Evolutionary conservation across 139 green algal genomes (phyloP).

Genomic region (Nannochloris sp.): DNA sequence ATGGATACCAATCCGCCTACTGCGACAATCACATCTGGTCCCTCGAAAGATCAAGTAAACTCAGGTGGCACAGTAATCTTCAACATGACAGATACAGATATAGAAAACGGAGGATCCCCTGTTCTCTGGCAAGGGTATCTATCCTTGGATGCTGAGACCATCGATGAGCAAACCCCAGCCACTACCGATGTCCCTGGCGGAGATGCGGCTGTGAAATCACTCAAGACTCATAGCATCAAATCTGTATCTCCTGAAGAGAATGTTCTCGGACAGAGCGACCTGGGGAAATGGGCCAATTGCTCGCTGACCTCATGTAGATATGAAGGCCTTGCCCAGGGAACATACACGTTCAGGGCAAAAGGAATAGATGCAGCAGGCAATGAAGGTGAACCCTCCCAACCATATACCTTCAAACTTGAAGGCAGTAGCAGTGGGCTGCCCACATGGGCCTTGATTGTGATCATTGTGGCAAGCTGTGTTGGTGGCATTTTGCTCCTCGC

Average conservation of each 20-base stretch:
- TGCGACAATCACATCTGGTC: neutral
- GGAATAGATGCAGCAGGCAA: slow-evolving; percentile 37
- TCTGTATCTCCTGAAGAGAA: neutral
- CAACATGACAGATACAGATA: neutral
- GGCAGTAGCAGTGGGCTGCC: slow-evolving; percentile 7
- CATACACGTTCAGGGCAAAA: slow-evolving; percentile 20
- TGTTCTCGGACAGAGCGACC: neutral
- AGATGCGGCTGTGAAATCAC: neutral
- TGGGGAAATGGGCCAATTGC: slow-evolving; percentile 25
- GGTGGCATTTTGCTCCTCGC: neutral
- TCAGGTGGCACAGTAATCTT: neutral
- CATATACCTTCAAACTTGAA: slow-evolving; percentile 20
- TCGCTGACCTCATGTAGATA: slow-evolving; percentile 6
- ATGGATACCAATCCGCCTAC: slow-evolving; percentile 14
- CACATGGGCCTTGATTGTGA: slow-evolving; percentile 19
- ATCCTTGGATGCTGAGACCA: too few species aligned
- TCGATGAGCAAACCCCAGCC: too few species aligned
- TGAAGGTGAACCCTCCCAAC: slow-evolving; percentile 6
- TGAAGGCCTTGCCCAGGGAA: slow-evolving; percentile 12
- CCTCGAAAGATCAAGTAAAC: neutral
- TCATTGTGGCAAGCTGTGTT: slow-evolving; percentile 7
- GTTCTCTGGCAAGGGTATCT: slow-evolving; percentile 5
- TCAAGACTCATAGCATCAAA: neutral
- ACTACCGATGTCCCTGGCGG: too few species aligned
- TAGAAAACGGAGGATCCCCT: neutral